Evolutionary conservation across 192 early-diverging fungal species (phyloP).

Genomic region (Coemansia sp.): DNA sequence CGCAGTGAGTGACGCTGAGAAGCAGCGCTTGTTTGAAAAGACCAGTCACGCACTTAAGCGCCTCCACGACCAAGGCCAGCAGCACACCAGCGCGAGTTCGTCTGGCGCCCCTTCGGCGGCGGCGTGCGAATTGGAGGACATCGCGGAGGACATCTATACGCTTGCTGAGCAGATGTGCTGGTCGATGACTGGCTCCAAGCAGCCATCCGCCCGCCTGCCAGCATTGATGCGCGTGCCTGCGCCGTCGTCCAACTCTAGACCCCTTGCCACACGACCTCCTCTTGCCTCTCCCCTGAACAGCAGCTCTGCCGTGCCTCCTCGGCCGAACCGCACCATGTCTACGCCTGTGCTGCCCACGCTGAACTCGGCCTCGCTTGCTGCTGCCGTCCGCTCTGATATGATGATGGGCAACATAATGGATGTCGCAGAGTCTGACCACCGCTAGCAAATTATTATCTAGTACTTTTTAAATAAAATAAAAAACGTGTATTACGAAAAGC

Average conservation of each 20-base stretch:
- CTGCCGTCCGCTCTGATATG: constrained; percentile 23
- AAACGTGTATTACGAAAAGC: no score
- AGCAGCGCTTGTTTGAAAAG: constrained; percentile 12
- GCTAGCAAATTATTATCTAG: neutral
- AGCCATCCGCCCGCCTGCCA: constrained; percentile 25
- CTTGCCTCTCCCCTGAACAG: neutral
- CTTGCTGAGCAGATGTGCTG: constrained; percentile 39
- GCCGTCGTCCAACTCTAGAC: neutral
- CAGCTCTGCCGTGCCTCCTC: constrained; percentile 4
- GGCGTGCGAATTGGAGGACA: neutral
- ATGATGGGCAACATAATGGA: constrained; percentile 8
- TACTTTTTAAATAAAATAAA: neutral
- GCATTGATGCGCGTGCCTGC: constrained; percentile 8
- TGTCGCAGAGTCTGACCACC: constrained; percentile 12
- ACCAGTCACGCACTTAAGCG: constrained; percentile 10
- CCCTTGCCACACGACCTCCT: neutral
- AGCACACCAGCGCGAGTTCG: neutral
- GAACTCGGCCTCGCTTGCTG: constrained; percentile 31
- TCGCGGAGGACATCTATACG: constrained; percentile 11
- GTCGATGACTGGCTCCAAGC: constrained; percentile 14
- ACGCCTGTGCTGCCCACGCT: constrained; percentile 34
- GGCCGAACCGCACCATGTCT: constrained; percentile 28
- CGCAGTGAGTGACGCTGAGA: constrained; percentile 1
- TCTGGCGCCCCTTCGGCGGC: neutral
- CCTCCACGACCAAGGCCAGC: constrained; percentile 6